Evolutionary conservation across 371 early-diverging fungal species (phyloP).

Genomic region (Syncephalastrum monosporum): DNA sequence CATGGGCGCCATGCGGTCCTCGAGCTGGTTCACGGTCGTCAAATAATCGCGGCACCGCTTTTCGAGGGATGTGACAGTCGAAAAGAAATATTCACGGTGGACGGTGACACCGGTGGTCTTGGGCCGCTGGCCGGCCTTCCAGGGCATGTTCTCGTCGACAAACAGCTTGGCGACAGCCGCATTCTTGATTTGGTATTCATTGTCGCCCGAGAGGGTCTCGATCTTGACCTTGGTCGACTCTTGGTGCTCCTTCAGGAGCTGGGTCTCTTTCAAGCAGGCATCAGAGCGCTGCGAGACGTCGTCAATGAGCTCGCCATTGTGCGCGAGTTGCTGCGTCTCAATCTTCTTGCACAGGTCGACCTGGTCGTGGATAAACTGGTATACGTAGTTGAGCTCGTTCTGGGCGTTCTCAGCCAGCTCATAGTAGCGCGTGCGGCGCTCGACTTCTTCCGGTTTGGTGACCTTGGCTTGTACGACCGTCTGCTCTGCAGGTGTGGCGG

Average conservation of each 20-base stretch:
- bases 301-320: conserved; percentile 12
- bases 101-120: conserved; percentile 5
- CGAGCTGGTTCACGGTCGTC: conserved; percentile 10
- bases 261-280: conserved; percentile 7
- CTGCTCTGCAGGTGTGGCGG: conserved; percentile 11
- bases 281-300: conserved; percentile 4
- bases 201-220: background rate
- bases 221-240: conserved; percentile 1
- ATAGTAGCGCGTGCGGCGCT: conserved; percentile 14
- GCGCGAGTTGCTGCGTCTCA: conserved; percentile 10
- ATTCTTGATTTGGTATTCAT: conserved; percentile 13
- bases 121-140: background rate
- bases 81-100: conserved; percentile 6
- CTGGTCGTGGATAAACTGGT: conserved; percentile 14
- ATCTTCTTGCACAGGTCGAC: conserved; percentile 8
- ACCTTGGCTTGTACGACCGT: conserved; percentile 17
- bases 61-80: background rate
- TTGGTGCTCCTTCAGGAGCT: conserved; percentile 8
- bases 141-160: conserved; percentile 2
- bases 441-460: conserved; percentile 12
- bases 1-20: conserved; percentile 5
- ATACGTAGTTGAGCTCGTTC: conserved; percentile 6
- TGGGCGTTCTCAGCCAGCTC: conserved; percentile 15
- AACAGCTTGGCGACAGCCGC: conserved; percentile 8
- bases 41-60: background rate